These are phyloP conservation scores for Schrenkiella parvula DNA, from an alignment of 345 rosid genomes.

Conservation along the genomic window DNA sequence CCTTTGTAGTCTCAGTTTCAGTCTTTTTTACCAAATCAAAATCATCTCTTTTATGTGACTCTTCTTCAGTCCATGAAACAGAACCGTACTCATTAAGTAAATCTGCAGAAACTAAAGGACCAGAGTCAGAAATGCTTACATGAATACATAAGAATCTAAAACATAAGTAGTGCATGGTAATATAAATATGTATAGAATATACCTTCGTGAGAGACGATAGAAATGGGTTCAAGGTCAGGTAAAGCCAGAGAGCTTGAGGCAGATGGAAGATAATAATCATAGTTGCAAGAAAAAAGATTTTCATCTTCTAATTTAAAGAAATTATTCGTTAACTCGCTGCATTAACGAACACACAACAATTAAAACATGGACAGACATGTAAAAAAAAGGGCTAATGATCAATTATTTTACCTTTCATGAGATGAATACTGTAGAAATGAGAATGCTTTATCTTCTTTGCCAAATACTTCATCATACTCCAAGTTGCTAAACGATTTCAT, in stretches of 20 bases:
- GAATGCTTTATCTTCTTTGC: conserved; percentile 12
- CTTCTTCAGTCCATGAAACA: no score
- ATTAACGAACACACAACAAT: neutral
- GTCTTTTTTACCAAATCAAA: neutral
- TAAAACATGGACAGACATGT: neutral
- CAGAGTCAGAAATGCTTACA: no score
- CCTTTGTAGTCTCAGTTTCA: neutral
- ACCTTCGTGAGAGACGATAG: no score
- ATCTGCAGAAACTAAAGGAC: no score
- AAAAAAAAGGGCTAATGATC: neutral
- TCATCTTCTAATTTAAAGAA: neutral
- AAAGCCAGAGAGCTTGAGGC: conserved; percentile 7
- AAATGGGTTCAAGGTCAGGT: no score
- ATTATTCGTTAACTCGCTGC: conserved; percentile 7
- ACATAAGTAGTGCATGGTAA: no score
- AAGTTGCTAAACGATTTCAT: conserved; percentile 9
- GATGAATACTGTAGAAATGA: conserved; percentile 2
- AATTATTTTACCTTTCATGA: neutral
- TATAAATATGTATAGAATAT: no score
- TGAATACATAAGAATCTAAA: no score
- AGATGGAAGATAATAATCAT: neutral
- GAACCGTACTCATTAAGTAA: no score
- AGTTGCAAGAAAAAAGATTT: neutral
- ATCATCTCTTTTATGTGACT: neutral
- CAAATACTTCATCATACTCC: conserved; percentile 6